Percentiles rank a stretch among this genome's conserved stretches.
phyloP scores from a whole-genome alignment of 768 basidiomycete species.

The Tulasnella sp. region DNA sequence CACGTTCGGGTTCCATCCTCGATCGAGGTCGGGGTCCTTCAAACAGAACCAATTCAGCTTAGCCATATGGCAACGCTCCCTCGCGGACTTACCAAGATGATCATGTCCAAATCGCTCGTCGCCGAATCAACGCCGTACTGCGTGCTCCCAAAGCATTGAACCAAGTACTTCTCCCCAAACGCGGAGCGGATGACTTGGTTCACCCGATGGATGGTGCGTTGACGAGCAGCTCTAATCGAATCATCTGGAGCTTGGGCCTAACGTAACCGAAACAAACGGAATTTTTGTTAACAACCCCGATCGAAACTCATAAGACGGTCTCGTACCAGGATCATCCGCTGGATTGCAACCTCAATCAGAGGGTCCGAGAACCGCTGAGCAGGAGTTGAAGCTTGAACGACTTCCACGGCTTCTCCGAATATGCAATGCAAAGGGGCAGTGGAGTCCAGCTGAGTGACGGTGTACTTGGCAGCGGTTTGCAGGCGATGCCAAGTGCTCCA shows the following conservation, averaged over 20 bases:
- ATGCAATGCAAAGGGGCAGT: conserved; percentile 16
- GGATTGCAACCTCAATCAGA: background rate
- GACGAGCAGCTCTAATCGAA: background rate
- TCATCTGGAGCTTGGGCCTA: conserved; percentile 19
- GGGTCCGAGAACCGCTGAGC: background rate
- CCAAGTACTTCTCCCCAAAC: conserved; percentile 24
- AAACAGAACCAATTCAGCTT: background rate
- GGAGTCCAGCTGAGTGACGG: background rate
- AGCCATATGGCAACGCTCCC: background rate
- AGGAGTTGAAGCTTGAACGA: background rate
- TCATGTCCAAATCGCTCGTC: conserved; percentile 52
- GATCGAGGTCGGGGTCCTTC: background rate
- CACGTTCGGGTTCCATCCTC: conserved; percentile 39
- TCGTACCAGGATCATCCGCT: background rate
- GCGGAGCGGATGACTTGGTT: background rate
- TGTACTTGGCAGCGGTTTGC: too few species aligned
- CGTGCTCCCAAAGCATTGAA: conserved; percentile 51
- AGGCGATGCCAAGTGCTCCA: background rate
- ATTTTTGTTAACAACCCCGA: background rate
- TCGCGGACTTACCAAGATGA: conserved; percentile 46
- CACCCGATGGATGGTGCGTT: background rate
- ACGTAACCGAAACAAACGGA: background rate
- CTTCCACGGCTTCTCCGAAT: background rate
- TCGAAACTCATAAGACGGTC: background rate
- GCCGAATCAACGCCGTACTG: conserved; percentile 46